Evolutionary conservation across 2,329 filamentous ascomycete genomes (phyloP), one percentile per base, ranked within the genome.

Genomic region (Sordariomycetes sp.): DNA sequence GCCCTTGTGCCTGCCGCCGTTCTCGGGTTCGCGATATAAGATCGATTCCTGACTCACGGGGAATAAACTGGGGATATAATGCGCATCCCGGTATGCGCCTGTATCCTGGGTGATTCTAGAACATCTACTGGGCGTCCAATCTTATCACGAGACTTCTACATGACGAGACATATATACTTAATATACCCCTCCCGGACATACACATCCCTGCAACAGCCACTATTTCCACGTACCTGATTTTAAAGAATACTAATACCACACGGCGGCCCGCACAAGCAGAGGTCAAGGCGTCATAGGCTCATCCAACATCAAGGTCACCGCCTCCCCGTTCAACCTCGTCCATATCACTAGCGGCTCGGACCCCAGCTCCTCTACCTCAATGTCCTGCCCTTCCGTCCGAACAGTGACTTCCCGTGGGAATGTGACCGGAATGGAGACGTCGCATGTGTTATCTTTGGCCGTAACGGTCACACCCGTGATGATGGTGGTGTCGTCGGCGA

Each of bases 401-500:
- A 50, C 69, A 15, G 72, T 69, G 12, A 74, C 73, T 1, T 69
- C 63, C 4, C 67, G 66, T 32, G 75, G 79, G 60, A 82, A 71
- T 1, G 79, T 82, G 20, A 83, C 72, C 0, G 80, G 79, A 54
- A 83, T 75, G 0, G 74, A 69, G 0, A 72, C 74, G 48, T 65
- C 65, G 67, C 80, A 84, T 36, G 65, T 72, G 65, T 81, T 80
- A 45, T 70, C 71, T 15, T 66, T 72, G 22, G 76, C 70, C 2
- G 72, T 72, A 39, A 82, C 70, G 1, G 74, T 79, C 42, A 80
- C 71, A n/a, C 69, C 72, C 5, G 71, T 71, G 61, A 82, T 79
- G 55, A 68, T 68, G 39, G 67, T 70, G 36, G 70, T 69, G 50
- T 74, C 66, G 50, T 70, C 65, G 34, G 70, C 67, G 54, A 73